A percentile compares a stretch with the other conserved stretches of the same genome.
phyloP scores from a whole-genome alignment of 495 filamentous ascomycete species.

The Apodospora peruviana region DNA sequence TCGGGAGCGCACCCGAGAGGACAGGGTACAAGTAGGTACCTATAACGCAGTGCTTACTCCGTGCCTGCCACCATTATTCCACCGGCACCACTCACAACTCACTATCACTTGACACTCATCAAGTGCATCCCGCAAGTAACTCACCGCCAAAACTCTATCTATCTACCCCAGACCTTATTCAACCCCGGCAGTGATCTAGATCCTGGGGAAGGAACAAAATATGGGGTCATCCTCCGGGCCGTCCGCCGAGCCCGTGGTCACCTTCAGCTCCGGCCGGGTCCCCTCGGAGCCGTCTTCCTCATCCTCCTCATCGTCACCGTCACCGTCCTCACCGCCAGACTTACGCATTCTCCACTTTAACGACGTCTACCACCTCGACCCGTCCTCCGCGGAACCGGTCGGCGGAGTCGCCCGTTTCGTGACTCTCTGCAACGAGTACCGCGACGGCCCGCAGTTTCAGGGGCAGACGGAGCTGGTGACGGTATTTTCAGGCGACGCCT shows the following conservation, averaged over 20 bases:
- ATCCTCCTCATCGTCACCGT: slow-evolving; percentile 46
- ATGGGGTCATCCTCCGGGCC: not conserved
- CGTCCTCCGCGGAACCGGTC: slow-evolving; percentile 67
- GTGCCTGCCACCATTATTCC: too few relatives aligned
- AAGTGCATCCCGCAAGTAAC: too few relatives aligned
- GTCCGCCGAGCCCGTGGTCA: slow-evolving; percentile 27
- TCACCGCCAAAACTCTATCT: too few relatives aligned
- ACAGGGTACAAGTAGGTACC: too few relatives aligned
- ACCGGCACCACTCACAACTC: too few relatives aligned
- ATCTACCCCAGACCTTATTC: too few relatives aligned
- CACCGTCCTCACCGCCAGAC: slow-evolving; percentile 49
- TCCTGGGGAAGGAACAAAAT: slow-evolving; percentile 2
- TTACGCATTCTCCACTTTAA: slow-evolving; percentile 84
- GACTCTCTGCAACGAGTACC: slow-evolving; percentile 69
- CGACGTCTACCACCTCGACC: slow-evolving; percentile 83
- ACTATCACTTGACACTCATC: too few relatives aligned
- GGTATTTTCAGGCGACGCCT: slow-evolving; percentile 87
- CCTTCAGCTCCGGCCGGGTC: slow-evolving; percentile 46
- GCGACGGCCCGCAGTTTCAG: slow-evolving; percentile 48
- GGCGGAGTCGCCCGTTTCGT: slow-evolving; percentile 78
- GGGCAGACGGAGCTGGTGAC: slow-evolving; percentile 63
- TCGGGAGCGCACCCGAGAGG: too few relatives aligned
- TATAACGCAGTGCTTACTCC: too few relatives aligned
- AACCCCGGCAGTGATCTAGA: too few relatives aligned
- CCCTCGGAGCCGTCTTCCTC: not conserved